Evolutionary conservation across 2,329 filamentous ascomycete genomes (phyloP).

Genomic region (Aspergillus fumigatus): DNA sequence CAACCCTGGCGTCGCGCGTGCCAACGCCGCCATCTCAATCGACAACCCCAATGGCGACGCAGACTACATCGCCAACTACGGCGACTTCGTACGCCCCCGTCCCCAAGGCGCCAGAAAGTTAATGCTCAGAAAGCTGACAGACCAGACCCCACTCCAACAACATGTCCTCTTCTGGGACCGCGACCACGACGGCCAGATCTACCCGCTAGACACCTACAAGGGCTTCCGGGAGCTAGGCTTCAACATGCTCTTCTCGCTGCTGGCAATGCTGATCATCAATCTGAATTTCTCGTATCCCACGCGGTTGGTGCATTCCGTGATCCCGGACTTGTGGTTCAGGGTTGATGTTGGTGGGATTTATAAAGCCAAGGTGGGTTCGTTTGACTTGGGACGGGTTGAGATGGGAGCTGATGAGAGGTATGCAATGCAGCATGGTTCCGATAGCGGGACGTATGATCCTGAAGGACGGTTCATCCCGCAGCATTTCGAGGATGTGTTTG

Average conservation of each 20-base stretch:
- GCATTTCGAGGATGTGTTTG: constrained; percentile 47
- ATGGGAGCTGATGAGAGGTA: not conserved
- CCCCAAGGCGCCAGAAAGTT: not conserved
- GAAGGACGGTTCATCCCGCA: constrained; percentile 46
- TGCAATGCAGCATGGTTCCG: constrained; percentile 17
- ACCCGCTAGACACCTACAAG: constrained; percentile 36
- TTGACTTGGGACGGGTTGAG: no score
- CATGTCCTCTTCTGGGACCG: constrained; percentile 43
- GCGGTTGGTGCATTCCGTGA: constrained; percentile 27
- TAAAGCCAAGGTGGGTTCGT: constrained; percentile 33
- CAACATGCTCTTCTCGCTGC: constrained; percentile 35
- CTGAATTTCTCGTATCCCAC: constrained; percentile 46
- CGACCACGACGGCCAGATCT: constrained; percentile 40
- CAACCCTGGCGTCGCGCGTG: constrained; percentile 3
- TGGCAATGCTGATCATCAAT: constrained; percentile 39
- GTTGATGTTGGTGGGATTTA: constrained; percentile 39
- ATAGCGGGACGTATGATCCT: constrained; percentile 41
- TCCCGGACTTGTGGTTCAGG: constrained; percentile 37
- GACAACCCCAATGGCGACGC: constrained; percentile 3
- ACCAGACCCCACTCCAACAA: constrained; percentile 36
- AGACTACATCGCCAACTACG: constrained; percentile 1
- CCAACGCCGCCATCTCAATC: constrained; percentile 2
- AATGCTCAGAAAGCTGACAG: not conserved
- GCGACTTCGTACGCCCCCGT: constrained; percentile 4
- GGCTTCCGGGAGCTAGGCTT: constrained; percentile 42